Evolutionary conservation across 768 basidiomycete genomes (phyloP).

Genomic region (Auriculariales sp.): DNA sequence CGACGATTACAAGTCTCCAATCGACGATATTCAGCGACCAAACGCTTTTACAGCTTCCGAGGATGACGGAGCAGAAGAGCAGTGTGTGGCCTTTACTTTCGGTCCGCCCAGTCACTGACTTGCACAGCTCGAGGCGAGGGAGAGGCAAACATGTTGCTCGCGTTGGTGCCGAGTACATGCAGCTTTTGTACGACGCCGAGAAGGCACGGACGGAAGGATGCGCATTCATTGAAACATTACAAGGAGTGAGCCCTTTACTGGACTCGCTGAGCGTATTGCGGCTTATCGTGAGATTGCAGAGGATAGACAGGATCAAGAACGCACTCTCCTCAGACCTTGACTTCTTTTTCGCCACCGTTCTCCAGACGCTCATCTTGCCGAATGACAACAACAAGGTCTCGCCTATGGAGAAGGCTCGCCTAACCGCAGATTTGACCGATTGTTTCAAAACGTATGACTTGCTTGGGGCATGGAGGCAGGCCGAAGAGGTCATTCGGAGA

Average conservation of each 20-base stretch:
- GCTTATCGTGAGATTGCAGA: slow-evolving; percentile 31
- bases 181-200: slow-evolving; percentile 75
- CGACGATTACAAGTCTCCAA: slow-evolving; percentile 21
- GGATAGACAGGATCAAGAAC: slow-evolving; percentile 69
- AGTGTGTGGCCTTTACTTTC: slow-evolving; percentile 23
- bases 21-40: slow-evolving; percentile 12
- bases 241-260: slow-evolving; percentile 50
- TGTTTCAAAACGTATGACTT: slow-evolving; percentile 69
- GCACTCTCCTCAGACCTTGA: slow-evolving; percentile 81
- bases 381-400: slow-evolving; percentile 25
- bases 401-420: slow-evolving; percentile 41
- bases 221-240: slow-evolving; percentile 65
- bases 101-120: background rate
- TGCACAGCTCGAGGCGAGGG: slow-evolving; percentile 1
- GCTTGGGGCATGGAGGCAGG: slow-evolving; percentile 71
- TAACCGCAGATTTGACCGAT: slow-evolving; percentile 54
- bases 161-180: slow-evolving; percentile 82
- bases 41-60: slow-evolving; percentile 8
- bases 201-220: slow-evolving; percentile 72
- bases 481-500: slow-evolving; percentile 69
- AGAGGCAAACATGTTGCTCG: slow-evolving; percentile 69
- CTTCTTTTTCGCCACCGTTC: slow-evolving; percentile 53
- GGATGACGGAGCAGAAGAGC: slow-evolving; percentile 24
- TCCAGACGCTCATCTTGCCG: slow-evolving; percentile 27
- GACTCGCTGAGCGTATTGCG: slow-evolving; percentile 9